phyloP scores from a whole-genome alignment of 345 rosid species.

The Noccaea bulbosa region DNA sequence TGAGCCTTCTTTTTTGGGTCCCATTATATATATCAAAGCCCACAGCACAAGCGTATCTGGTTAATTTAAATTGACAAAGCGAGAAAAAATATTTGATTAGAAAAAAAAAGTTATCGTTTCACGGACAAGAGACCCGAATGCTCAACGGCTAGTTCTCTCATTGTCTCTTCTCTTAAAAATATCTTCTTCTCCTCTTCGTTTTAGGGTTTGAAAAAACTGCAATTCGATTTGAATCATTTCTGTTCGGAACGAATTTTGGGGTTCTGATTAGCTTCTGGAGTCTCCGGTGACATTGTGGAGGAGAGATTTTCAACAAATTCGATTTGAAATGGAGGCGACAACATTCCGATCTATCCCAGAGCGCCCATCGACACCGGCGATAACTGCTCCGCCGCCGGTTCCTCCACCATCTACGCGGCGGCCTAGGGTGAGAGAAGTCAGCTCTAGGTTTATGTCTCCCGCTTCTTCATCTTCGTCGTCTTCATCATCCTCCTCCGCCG shows the following conservation, averaged over 20 bases:
- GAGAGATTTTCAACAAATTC: slow-evolving; percentile 8
- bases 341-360: slow-evolving; percentile 22
- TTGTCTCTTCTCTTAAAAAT: slow-evolving; percentile 23
- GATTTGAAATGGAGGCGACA: slow-evolving; percentile 37
- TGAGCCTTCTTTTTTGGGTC: too few species aligned
- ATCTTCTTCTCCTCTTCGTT: slow-evolving; percentile 12
- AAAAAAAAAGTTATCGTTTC: slow-evolving; percentile 1
- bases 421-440: slow-evolving; percentile 81
- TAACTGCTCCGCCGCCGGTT: slow-evolving; percentile 24
- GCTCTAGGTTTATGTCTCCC: slow-evolving; percentile 87
- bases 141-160: slow-evolving; percentile 38
- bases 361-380: slow-evolving; percentile 36
- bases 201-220: not conserved
- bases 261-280: not conserved
- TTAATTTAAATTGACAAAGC: not conserved
- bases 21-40: too few species aligned
- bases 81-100: not conserved
- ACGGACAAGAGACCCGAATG: slow-evolving; percentile 36
- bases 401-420: slow-evolving; percentile 63
- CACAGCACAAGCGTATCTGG: accelerated
- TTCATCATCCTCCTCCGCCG: slow-evolving; percentile 41
- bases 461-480: slow-evolving; percentile 44
- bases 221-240: slow-evolving; percentile 19
- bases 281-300: not conserved
- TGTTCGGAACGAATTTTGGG: not conserved